Evolutionary conservation across 139 green algal species (phyloP), one percentile per base, ranked within the genome.

Genomic region (Ettlia oleoabundans): DNA sequence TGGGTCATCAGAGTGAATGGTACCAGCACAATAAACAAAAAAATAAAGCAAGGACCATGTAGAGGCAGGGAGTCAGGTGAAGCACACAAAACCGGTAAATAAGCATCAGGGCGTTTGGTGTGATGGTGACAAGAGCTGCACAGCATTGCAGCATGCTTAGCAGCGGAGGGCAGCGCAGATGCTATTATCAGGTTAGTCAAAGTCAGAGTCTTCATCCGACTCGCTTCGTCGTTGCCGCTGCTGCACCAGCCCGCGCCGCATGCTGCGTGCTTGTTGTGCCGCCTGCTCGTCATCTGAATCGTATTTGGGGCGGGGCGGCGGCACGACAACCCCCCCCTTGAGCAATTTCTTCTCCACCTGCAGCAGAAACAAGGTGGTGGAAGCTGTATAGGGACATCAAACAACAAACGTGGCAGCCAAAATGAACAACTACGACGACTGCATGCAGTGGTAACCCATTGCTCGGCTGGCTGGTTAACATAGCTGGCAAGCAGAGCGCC

Each of bases 131-230:
- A n/a, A n/a, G n/a, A n/a, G n/a, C n/a, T n/a, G n/a, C n/a, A n/a
- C n/a, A n/a, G n/a, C n/a, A n/a, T n/a, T n/a, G n/a, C n/a, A n/a
- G n/a, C n/a, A n/a, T n/a, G n/a, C n/a, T n/a, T n/a, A n/a, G n/a
- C n/a, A n/a, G n/a, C n/a, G n/a, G n/a, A n/a, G n/a, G n/a, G n/a
- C n/a, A n/a, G n/a, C n/a, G n/a, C n/a, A n/a, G n/a, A n/a, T n/a
- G n/a, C n/a, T n/a, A n/a, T n/a, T n/a, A n/a, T n/a, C n/a, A n/a
- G 47, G 47, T 87, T 70, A 91, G 24, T 95, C 90, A 87, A 95
- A 95, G 51, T 95, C 92, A 1, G 88, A 93, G 70, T 95, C 92
- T 80, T 95, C 92, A 61, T 95, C 92, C 42, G 77, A 86, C 18
- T 76, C 13, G 83, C 88, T n/a, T 53, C 38, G 55, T 37, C 52